phyloP scores from a whole-genome alignment of 1,139 yeast genomes.

The Saccharomyces hybrid region DNA sequence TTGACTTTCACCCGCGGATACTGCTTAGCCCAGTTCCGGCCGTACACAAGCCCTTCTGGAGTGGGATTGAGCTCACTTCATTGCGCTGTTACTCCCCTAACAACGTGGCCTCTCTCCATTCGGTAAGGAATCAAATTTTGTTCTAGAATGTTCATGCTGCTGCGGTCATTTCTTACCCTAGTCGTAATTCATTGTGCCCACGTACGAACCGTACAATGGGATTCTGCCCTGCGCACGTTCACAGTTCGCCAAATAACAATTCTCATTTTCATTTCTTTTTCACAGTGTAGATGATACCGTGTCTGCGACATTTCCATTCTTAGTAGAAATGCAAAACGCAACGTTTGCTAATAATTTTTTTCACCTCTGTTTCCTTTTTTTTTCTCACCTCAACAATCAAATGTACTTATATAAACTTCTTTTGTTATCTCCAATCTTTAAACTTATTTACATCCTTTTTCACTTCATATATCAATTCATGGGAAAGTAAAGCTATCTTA shows the following conservation, averaged over 20 bases:
- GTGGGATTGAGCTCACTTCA: background rate
- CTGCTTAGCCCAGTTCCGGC: background rate
- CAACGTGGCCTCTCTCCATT: background rate
- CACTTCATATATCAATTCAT: background rate
- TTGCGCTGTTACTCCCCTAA: background rate
- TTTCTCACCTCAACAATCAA: background rate
- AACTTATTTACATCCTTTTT: background rate
- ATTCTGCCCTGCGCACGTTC: background rate
- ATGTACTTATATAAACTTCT: slow-evolving; percentile 1
- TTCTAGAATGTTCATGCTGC: background rate
- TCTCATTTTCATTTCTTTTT: background rate
- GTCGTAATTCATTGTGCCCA: background rate
- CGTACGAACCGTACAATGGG: background rate
- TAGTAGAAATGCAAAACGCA: background rate
- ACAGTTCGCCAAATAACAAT: background rate
- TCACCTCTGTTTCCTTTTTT: background rate
- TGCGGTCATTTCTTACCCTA: background rate
- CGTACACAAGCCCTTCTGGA: background rate
- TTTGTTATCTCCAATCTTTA: background rate
- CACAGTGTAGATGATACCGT: background rate
- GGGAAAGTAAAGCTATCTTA: background rate
- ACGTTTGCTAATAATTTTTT: background rate
- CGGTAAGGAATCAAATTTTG: background rate
- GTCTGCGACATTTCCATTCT: background rate
- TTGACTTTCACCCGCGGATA: background rate